Evolutionary conservation across 2,329 filamentous ascomycete genomes (phyloP).

Genomic region (Arthrobotrys conoides): DNA sequence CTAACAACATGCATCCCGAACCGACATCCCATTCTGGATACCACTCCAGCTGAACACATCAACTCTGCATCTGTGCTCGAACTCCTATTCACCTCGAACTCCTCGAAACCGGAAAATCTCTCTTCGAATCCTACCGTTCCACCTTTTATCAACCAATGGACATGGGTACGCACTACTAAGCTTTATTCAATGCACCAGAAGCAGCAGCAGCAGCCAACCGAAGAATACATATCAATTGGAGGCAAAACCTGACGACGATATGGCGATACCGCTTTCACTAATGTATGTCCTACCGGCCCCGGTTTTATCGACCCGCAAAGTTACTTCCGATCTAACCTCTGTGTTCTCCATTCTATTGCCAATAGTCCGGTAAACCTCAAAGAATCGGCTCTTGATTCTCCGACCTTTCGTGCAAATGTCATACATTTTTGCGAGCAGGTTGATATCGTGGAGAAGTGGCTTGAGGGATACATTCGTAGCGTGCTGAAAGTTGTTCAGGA

Average conservation of each 20-base stretch:
- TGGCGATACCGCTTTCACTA: conserved; percentile 61
- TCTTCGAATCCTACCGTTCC: background rate
- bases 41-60: background rate
- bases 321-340: background rate
- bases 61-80: background rate
- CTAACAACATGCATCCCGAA: conserved; percentile 1
- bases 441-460: conserved; percentile 91
- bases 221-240: background rate
- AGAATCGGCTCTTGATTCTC: conserved; percentile 96
- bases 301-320: background rate
- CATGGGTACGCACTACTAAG: background rate
- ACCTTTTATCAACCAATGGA: no score
- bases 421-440: conserved; percentile 92
- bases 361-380: conserved; percentile 84
- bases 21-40: conserved; percentile 9
- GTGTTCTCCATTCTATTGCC: conserved; percentile 10
- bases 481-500: conserved; percentile 76
- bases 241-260: background rate
- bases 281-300: conserved; percentile 41
- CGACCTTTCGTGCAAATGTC: conserved; percentile 90
- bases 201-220: background rate
- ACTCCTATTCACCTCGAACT: conserved; percentile 3
- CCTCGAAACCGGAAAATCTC: background rate
- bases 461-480: conserved; percentile 78
- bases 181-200: background rate